Conservation (phyloP, 2,329 filamentous ascomycete genomes). For the Colletotrichum costaricense region DNA sequence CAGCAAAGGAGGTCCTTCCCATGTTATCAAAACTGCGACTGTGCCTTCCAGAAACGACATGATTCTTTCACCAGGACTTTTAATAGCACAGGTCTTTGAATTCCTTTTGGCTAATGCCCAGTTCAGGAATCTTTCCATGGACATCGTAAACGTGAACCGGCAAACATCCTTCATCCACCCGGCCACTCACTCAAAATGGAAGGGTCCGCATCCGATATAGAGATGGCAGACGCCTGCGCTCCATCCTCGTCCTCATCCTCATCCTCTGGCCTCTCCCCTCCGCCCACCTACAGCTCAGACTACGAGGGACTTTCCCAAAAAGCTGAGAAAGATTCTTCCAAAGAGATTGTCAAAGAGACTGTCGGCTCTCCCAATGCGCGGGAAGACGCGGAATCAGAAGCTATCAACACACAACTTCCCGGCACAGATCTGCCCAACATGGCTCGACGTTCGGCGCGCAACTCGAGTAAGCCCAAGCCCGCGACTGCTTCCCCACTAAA, state of each 20-base stretch:
- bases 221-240: constrained; percentile 28
- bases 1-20: not conserved
- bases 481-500: not conserved
- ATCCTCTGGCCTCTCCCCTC: constrained; percentile 16
- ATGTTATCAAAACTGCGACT: not conserved
- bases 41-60: not conserved
- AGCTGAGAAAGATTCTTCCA: not conserved
- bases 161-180: not conserved
- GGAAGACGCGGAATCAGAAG: not conserved
- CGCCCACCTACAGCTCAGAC: not conserved
- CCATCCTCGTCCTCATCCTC: not conserved
- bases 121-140: not conserved
- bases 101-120: not conserved
- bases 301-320: not conserved
- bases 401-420: not conserved
- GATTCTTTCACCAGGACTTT: not conserved
- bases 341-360: constrained; percentile 3
- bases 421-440: constrained; percentile 13
- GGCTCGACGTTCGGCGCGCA: constrained; percentile 23
- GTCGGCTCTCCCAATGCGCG: not conserved
- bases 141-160: not conserved
- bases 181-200: constrained; percentile 14
- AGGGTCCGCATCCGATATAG: constrained; percentile 20
- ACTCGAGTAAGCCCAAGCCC: constrained; percentile 16
- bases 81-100: not conserved